Percentiles rank a stretch among this genome's conserved stretches.
Conservation (phyloP, 768 basidiomycete species). For the Boletus rex-veris region DNA sequence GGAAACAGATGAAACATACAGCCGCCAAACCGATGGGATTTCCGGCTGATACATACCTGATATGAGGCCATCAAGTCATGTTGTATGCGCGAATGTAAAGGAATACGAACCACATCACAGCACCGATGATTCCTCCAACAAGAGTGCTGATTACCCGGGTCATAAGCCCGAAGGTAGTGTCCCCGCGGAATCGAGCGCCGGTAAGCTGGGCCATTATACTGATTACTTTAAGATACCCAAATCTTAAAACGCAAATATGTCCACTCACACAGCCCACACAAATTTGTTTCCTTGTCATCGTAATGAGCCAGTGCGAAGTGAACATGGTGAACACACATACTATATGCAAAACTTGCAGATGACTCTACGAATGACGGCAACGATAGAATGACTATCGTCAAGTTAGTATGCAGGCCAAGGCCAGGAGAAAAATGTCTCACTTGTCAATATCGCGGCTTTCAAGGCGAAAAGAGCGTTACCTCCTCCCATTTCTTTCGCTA, state of each 20-base stretch:
- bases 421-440: conserved; percentile 29
- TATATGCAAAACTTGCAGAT: conserved; percentile 55
- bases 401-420: neutral
- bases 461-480: conserved; percentile 68
- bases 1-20: conserved; percentile 64
- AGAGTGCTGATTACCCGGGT: conserved; percentile 63
- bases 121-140: conserved; percentile 57
- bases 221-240: neutral
- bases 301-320: conserved; percentile 4
- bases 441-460: conserved; percentile 66
- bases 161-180: conserved; percentile 64
- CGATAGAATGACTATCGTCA: conserved; percentile 43
- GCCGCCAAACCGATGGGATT: conserved; percentile 71
- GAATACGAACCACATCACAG: conserved; percentile 56
- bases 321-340: conserved; percentile 33
- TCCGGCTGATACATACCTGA: conserved; percentile 72
- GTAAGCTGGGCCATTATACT: conserved; percentile 77
- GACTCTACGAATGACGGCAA: conserved; percentile 53
- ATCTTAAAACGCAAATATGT: neutral
- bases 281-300: conserved; percentile 49
- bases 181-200: conserved; percentile 66
- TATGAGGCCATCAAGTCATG: neutral
- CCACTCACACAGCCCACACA: conserved; percentile 65
- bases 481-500: conserved; percentile 38
- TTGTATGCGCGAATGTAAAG: neutral